A percentile compares a stretch with the other conserved stretches of the same genome.
Conservation (phyloP, 768 basidiomycete species). For the Podaxis rugospora region DNA sequence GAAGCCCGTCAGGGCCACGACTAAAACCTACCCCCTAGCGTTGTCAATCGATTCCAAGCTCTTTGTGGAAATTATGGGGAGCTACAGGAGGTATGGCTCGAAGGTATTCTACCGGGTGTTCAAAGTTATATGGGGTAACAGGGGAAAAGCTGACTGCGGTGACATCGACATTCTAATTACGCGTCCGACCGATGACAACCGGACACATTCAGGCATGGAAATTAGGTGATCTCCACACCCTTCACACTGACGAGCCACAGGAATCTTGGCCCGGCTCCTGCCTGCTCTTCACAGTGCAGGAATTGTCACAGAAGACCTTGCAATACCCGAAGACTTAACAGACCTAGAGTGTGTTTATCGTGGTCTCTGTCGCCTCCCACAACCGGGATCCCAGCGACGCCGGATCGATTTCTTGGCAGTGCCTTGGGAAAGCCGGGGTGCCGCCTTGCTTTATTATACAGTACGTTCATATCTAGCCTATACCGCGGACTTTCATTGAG, state of each 20-base stretch:
- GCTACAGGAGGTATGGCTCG: constrained; percentile 61
- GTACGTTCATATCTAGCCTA: constrained; percentile 33
- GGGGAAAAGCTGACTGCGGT: constrained; percentile 79
- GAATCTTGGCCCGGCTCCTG: constrained; percentile 58
- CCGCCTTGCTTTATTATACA: constrained; percentile 89
- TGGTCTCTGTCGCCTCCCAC: constrained; percentile 66
- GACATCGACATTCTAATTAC: constrained; percentile 92
- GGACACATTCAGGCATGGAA: constrained; percentile 64
- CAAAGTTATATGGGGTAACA: constrained; percentile 21
- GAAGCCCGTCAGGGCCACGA: background rate
- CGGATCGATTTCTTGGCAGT: constrained; percentile 85
- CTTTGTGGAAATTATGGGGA: constrained; percentile 87
- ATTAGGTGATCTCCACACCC: background rate
- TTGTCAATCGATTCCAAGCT: constrained; percentile 65
- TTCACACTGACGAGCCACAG: constrained; percentile 28
- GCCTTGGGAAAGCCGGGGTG: constrained; percentile 76
- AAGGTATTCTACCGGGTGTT: background rate
- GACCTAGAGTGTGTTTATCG: constrained; percentile 77
- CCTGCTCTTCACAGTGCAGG: constrained; percentile 46
- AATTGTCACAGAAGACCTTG: constrained; percentile 80
- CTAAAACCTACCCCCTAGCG: constrained; percentile 35
- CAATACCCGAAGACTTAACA: constrained; percentile 59
- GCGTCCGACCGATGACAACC: constrained; percentile 65
- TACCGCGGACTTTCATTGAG: constrained; percentile 1
- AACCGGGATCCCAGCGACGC: constrained; percentile 42